Evolutionary conservation across 805 yeast genomes (phyloP), one percentile per base, ranked within the genome.

Genomic region (Ogataea zsoltii): DNA sequence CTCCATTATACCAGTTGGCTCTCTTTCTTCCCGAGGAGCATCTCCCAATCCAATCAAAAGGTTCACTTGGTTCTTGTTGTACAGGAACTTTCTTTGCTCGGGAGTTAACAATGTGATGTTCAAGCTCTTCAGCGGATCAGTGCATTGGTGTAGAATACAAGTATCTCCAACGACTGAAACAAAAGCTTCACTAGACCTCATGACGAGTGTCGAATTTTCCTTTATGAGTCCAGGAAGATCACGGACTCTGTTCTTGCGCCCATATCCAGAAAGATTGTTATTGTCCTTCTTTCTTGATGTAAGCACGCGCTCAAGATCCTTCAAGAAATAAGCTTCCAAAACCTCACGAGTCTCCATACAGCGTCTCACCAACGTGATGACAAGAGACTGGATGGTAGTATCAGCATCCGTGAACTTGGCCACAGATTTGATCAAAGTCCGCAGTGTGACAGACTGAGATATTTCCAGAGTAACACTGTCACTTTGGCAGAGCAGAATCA

Each of bases 291-390:
- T 61, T 37, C 60, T 61, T 19, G 42, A 19, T 15, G 38, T 15
- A 38, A 82, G 72, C 25, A 72, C 65, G 19, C 66, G 69, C 3
- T 72, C 61, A 10, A 87, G 60, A 45, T 83, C 89, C 17, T 73
- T 67, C 0, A 66, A 55, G 56, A 88, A 77, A 31, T 76, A 65
- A 9, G 68, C 67, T 23, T 70, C 68, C 4, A 88, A 66, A 11
- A 77, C 66, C 0, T 71, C 74, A 0, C 68, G 61, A 2, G 80
- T 76, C 62, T 90, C 97, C 60, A 83, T 80, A 46, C 90, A 82
- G 35, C 85, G 71, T 59, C 96, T 76, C 1, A 83, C 61, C 28
- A 89, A 66, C 11, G 79, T 68, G 0, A 80, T 70, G 16, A 82
- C 68, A 1, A 79, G 62, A 5, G 74, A 67, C 48, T 80, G 82